These are phyloP conservation scores for Leccinum variicolor DNA, from an alignment of 768 basidiomycete species.

Conservation along the genomic window DNA sequence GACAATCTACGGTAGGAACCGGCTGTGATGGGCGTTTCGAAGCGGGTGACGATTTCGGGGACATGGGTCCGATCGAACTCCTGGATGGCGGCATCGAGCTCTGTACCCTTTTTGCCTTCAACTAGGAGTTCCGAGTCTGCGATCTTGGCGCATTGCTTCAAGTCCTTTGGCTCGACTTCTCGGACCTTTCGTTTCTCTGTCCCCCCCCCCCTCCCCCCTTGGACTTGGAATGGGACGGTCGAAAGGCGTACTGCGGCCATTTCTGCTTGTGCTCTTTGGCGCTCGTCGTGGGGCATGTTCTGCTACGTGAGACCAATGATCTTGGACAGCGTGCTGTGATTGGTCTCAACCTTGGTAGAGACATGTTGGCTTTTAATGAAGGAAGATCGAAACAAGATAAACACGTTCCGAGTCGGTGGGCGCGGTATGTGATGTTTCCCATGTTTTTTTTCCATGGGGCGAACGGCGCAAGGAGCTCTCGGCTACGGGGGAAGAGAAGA, in stretches of 20 bases:
- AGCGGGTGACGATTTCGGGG: slow-evolving; percentile 63
- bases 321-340: slow-evolving; percentile 80
- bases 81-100: slow-evolving; percentile 58
- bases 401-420: slow-evolving; percentile 66
- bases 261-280: slow-evolving; percentile 69
- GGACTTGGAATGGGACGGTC: slow-evolving; percentile 47
- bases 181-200: slow-evolving; percentile 34
- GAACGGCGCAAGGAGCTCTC: slow-evolving; percentile 37
- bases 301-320: slow-evolving; percentile 85
- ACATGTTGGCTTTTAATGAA: slow-evolving; percentile 80
- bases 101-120: slow-evolving; percentile 62
- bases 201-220: slow-evolving; percentile 28
- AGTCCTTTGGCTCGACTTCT: slow-evolving; percentile 48
- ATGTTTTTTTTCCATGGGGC: slow-evolving; percentile 64
- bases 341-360: slow-evolving; percentile 74
- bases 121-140: slow-evolving; percentile 51
- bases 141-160: slow-evolving; percentile 63
- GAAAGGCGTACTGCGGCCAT: slow-evolving; percentile 74
- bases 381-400: slow-evolving; percentile 82
- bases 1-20: slow-evolving; percentile 65
- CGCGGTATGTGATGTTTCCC: slow-evolving; percentile 76
- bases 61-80: slow-evolving; percentile 54
- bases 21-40: slow-evolving; percentile 73
- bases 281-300: slow-evolving; percentile 70
- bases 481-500: slow-evolving; percentile 55